Evolutionary conservation across 75 land plant genomes (phyloP).

Genomic region (Ceratopteris richardii): DNA sequence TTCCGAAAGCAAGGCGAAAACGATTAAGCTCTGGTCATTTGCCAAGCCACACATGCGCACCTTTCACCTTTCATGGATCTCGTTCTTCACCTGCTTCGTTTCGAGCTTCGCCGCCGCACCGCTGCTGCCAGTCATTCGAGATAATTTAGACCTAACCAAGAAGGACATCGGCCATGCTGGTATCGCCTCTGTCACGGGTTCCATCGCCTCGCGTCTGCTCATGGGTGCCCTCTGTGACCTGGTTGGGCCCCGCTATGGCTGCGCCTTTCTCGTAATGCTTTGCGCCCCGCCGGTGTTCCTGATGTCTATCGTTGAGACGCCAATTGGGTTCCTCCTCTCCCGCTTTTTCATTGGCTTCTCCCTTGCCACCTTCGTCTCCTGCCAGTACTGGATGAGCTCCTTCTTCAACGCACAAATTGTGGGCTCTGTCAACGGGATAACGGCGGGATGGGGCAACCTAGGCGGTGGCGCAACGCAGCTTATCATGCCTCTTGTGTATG

Average conservation of each 20-base stretch:
- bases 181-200: slow-evolving; percentile 77
- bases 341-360: too few relatives aligned
- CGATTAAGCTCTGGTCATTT: slow-evolving; percentile 38
- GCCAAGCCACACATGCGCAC: slow-evolving; percentile 80
- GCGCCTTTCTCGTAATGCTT: slow-evolving; percentile 63
- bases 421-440: too few relatives aligned
- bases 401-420: too few relatives aligned
- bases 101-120: too few relatives aligned
- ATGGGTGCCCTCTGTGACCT: slow-evolving; percentile 89
- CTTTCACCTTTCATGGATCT: too few relatives aligned
- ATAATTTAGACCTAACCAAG: slow-evolving; percentile 64
- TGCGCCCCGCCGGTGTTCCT: slow-evolving; percentile 73
- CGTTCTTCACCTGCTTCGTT: too few relatives aligned
- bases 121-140: slow-evolving; percentile 79
- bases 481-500: slow-evolving; percentile 65
- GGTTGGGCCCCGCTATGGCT: slow-evolving; percentile 70
- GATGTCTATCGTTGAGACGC: slow-evolving; percentile 43
- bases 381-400: too few relatives aligned
- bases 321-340: slow-evolving; percentile 48
- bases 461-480: slow-evolving; percentile 93
- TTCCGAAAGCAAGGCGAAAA: slow-evolving; percentile 72
- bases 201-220: slow-evolving; percentile 62
- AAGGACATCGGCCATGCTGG: slow-evolving; percentile 69
- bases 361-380: too few relatives aligned
- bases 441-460: slow-evolving; percentile 87